Evolutionary conservation across 495 filamentous ascomycete species (phyloP).

Genomic region (Penicillium ochrochloron): DNA sequence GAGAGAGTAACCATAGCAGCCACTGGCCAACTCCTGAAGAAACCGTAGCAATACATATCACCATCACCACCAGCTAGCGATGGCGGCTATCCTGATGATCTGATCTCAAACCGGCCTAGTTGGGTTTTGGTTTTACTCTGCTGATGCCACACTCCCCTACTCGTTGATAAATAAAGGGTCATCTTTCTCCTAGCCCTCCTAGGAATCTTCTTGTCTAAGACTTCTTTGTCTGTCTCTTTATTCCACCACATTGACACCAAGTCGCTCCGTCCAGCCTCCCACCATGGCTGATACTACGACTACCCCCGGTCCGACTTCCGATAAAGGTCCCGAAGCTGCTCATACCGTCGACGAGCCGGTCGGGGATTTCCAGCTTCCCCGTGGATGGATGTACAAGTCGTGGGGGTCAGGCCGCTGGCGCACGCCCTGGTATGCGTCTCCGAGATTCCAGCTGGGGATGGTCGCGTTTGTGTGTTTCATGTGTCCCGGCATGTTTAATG

Average conservation of each 20-base stretch:
- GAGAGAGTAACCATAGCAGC: background rate
- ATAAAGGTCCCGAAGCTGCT: background rate
- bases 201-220: background rate
- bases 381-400: slow-evolving; percentile 1
- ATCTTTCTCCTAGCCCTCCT: background rate
- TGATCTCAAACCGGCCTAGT: background rate
- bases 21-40: background rate
- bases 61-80: background rate
- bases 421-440: slow-evolving; percentile 3
- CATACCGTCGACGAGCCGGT: background rate
- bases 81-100: background rate
- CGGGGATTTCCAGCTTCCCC: background rate
- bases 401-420: background rate
- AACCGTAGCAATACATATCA: background rate
- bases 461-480: slow-evolving; percentile 4
- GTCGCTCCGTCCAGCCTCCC: background rate
- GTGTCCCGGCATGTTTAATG: background rate
- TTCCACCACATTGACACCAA: background rate
- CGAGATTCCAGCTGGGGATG: background rate
- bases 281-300: background rate
- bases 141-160: background rate
- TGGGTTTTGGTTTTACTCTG: background rate
- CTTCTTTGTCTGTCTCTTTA: background rate
- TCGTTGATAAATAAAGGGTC: slow-evolving; percentile 3
- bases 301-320: background rate